phyloP scores from a whole-genome alignment of 148 eudicot genomes.

The Agrostemma githago region DNA sequence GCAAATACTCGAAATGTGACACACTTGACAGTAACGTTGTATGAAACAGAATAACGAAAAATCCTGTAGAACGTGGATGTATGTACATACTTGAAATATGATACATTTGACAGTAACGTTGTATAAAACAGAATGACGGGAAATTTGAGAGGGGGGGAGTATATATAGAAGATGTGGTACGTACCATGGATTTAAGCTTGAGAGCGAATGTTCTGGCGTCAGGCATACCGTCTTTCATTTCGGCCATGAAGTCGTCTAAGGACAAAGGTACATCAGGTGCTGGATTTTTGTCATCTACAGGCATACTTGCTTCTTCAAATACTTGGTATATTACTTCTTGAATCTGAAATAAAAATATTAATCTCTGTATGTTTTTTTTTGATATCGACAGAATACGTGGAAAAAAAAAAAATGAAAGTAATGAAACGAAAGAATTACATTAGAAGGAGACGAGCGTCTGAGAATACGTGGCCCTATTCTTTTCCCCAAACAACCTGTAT shows the following conservation, averaged over 20 bases:
- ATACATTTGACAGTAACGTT: no score
- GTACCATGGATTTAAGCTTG: constrained; percentile 80
- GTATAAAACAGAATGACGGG: background rate
- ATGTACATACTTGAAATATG: no score
- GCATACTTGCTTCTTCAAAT: constrained; percentile 50
- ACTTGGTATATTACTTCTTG: constrained; percentile 86
- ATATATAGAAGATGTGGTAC: background rate
- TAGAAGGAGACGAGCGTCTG: constrained; percentile 44
- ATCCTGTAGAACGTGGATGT: no score
- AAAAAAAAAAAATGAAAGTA: background rate
- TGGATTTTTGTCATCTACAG: constrained; percentile 24
- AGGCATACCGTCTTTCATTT: constrained; percentile 49
- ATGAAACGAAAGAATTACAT: constrained; percentile 37
- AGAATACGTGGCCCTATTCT: constrained; percentile 65
- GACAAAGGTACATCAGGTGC: constrained; percentile 57
- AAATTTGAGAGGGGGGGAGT: background rate
- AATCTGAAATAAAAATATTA: constrained; percentile 34
- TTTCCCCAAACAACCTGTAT: constrained; percentile 78
- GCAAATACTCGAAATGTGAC: no score
- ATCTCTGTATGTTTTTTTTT: background rate
- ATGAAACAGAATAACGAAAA: no score
- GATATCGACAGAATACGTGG: background rate
- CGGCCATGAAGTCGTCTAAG: constrained; percentile 59
- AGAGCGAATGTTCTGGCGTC: constrained; percentile 77
- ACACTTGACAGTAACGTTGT: no score